Evolutionary conservation across 805 yeast genomes (phyloP).

Genomic region (Saturnispora gosingensis): DNA sequence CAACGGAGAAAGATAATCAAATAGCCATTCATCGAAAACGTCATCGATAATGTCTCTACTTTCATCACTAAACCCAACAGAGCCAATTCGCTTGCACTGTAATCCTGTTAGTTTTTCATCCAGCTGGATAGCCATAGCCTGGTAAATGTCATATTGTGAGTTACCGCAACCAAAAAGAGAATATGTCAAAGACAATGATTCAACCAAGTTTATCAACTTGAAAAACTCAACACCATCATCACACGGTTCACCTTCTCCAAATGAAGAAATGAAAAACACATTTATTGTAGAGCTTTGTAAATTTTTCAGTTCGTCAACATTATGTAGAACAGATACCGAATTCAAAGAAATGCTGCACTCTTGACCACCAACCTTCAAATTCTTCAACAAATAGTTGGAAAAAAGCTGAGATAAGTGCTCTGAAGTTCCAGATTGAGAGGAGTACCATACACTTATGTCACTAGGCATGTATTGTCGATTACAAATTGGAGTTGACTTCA

Average conservation of each 20-base stretch:
- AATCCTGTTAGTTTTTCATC: conserved; percentile 41
- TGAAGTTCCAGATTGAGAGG: conserved; percentile 93
- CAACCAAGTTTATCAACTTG: conserved; percentile 29
- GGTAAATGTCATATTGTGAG: conserved; percentile 81
- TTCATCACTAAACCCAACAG: conserved; percentile 83
- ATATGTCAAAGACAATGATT: conserved; percentile 34
- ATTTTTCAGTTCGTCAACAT: background rate
- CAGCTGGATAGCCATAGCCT: conserved; percentile 62
- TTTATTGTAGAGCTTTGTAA: conserved; percentile 11
- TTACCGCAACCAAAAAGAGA: conserved; percentile 87
- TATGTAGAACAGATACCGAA: background rate
- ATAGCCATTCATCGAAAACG: conserved; percentile 86
- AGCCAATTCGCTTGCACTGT: conserved; percentile 55
- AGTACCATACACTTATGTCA: conserved; percentile 45
- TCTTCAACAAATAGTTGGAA: conserved; percentile 19
- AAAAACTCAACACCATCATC: conserved; percentile 73
- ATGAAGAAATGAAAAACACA: conserved; percentile 71
- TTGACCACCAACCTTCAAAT: background rate
- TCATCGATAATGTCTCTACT: conserved; percentile 86
- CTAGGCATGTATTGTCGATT: background rate
- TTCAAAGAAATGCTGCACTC: background rate
- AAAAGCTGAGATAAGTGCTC: conserved; percentile 59
- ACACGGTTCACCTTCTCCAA: conserved; percentile 97
- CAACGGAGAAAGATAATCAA: conserved; percentile 50
- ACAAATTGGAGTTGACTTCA: background rate